Base-by-base conservation (phyloP, 495 filamentous ascomycete genomes). In the Penicillium subrubescens region DNA sequence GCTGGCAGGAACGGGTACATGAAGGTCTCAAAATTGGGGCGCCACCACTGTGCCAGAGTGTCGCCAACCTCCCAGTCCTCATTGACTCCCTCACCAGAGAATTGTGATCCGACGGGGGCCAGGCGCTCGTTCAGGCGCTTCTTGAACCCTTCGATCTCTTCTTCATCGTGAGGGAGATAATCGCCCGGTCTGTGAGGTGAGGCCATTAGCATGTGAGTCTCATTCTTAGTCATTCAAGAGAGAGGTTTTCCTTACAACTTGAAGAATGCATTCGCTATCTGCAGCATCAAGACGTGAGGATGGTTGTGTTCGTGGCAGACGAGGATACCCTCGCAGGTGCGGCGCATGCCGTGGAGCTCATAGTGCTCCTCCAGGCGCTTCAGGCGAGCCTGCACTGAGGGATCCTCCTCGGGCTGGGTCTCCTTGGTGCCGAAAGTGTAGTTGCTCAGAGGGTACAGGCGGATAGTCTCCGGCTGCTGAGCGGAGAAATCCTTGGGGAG, bases 291-390 rank as follows among this genome's bases (percentile, higher is more conserved):
- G 58, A 98, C 95, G 73, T 98, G 95, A 1, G 95, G 95, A 75
- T 97, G 95, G 76, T 97, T 97, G 81, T 98, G 94, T 76, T 99
- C 95, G 73, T 99, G 95, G 78, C 95, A 99, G 64, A 99, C 92
- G 12, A 99, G 84, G 61, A 99, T 88, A 61, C 95, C 95, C 80
- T 99, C 95, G 75, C 94, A 97, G 7, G 95, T 97, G 6, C 95
- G 87, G 41, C 95, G 89, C 95, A 99, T 98, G 65, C 95, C 95
- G 82, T 97, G 88, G 48, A 87, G 80, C 11, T 88, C 84, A 78
- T 97, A 99, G 78, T 99, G 94, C 68, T 98, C 93, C 73, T 98
- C 93, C 14, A 99, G 85, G 7, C 95, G 87, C 78, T 93, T 92
- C 55, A 99, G 86, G 5, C 95, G 92, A 33, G 94, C 94, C 53